Percentiles rank a stretch among this genome's conserved stretches.
These are phyloP conservation scores for Cyclaneusma minus DNA, from an alignment of 2,329 filamentous ascomycete species.

Conservation along the genomic window DNA sequence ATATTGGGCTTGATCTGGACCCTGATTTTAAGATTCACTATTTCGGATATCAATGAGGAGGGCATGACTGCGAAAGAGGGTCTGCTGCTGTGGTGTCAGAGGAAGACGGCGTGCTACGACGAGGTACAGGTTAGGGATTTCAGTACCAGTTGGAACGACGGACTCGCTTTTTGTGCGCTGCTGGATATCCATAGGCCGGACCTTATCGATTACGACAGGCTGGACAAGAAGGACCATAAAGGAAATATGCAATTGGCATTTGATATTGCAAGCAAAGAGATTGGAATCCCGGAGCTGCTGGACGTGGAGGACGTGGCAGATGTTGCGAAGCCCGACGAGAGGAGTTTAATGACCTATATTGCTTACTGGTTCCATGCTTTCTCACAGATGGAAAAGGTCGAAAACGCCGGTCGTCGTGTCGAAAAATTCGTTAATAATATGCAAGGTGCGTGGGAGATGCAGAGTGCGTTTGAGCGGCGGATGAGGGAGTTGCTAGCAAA, in stretches of 20 bases:
- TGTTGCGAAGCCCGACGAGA: constrained; percentile 88
- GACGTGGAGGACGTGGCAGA: constrained; percentile 98
- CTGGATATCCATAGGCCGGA: constrained; percentile 95
- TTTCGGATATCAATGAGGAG: constrained; percentile 96
- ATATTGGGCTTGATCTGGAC: constrained; percentile 97
- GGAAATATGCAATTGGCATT: constrained; percentile 98
- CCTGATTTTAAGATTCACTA: constrained; percentile 92
- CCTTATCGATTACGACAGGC: constrained; percentile 85
- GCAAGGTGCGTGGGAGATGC: constrained; percentile 99
- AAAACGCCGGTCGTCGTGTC: constrained; percentile 88
- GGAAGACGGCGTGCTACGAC: constrained; percentile 97
- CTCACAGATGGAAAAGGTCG: constrained; percentile 95
- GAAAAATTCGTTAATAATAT: constrained; percentile 99
- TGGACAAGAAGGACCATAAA: constrained; percentile 87
- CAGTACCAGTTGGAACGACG: constrained; percentile 92
- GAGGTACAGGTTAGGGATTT: constrained; percentile 94
- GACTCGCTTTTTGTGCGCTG: constrained; percentile 87
- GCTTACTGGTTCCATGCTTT: constrained; percentile 99
- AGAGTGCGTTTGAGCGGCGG: constrained; percentile 83
- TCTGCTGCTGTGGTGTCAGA: constrained; percentile 87
- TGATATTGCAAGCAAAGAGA: constrained; percentile 89
- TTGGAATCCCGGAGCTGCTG: constrained; percentile 87
- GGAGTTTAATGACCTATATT: constrained; percentile 97
- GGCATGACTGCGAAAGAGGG: constrained; percentile 97
- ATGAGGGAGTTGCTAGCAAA: constrained; percentile 70